These are phyloP conservation scores for Trypanosoma grayi DNA, from an alignment of 208 protist genomes.

Conservation along the genomic window DNA sequence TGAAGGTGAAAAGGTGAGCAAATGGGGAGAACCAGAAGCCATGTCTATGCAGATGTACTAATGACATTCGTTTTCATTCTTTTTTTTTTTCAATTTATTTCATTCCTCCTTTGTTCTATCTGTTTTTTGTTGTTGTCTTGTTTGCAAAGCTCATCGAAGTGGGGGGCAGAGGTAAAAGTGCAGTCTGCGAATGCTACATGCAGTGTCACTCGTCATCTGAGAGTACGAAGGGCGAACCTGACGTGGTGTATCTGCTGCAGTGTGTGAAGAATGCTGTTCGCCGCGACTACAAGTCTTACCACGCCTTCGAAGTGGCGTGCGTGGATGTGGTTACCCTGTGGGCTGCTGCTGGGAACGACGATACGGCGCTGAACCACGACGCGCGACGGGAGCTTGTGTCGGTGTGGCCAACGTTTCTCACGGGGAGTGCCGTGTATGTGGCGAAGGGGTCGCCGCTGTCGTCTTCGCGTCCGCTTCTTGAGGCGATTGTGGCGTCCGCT, in stretches of 20 bases:
- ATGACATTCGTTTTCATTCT: no score
- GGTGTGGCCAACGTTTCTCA: slow-evolving; percentile 19
- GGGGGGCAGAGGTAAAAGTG: neutral
- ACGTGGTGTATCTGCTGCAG: neutral
- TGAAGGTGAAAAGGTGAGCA: no score
- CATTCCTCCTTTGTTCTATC: neutral
- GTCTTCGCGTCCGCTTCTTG: slow-evolving; percentile 6
- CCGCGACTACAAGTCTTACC: neutral
- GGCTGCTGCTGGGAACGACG: neutral
- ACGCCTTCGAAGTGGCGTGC: slow-evolving; percentile 6
- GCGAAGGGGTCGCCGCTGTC: neutral
- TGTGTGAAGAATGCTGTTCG: neutral
- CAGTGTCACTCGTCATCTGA: neutral
- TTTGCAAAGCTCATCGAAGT: neutral
- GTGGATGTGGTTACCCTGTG: slow-evolving; percentile 12
- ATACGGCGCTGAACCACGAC: neutral
- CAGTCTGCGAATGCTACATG: neutral
- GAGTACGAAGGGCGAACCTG: no score
- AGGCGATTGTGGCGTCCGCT: slow-evolving; percentile 12
- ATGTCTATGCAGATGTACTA: no score
- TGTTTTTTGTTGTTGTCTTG: slow-evolving; percentile 1
- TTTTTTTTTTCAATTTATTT: neutral
- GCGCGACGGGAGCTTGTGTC: neutral
- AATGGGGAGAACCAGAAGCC: no score
- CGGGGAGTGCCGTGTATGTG: neutral